Conservation (phyloP, 148 eudicot genomes). For the Amaranthus cruentus region DNA sequence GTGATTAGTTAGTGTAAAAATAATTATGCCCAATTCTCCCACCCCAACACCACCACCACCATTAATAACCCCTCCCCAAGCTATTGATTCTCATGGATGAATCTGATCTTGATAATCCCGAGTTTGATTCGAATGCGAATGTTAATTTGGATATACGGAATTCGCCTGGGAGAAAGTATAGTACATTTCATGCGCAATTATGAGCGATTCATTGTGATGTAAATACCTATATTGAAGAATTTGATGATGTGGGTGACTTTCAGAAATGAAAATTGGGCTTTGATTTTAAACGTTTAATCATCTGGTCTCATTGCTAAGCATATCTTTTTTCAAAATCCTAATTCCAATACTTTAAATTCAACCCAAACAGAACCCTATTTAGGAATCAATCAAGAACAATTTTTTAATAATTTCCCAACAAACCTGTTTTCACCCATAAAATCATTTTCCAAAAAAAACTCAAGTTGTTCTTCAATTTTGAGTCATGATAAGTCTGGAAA, state of each 20-base stretch:
- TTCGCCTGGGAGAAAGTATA: constrained; percentile 31
- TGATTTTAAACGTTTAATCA: constrained; percentile 18
- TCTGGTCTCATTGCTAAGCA: constrained; percentile 53
- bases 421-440: constrained; percentile 14
- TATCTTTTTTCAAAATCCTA: constrained; percentile 16
- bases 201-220: constrained; percentile 52
- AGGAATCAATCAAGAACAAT: background rate
- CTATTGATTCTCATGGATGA: constrained; percentile 7
- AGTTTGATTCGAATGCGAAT: background rate
- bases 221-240: constrained; percentile 55
- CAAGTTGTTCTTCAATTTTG: background rate
- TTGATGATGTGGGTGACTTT: constrained; percentile 48
- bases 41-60: no score
- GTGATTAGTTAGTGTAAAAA: no score
- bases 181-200: constrained; percentile 53
- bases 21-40: no score
- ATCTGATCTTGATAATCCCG: constrained; percentile 22
- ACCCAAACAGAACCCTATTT: constrained; percentile 15
- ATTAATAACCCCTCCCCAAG: no score
- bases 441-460: background rate
- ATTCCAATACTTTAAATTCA: constrained; percentile 2
- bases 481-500: constrained; percentile 3
- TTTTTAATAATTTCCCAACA: constrained; percentile 1
- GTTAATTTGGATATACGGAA: background rate
- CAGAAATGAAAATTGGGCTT: constrained; percentile 59